Evolutionary conservation across 2,329 filamentous ascomycete species (phyloP), one percentile per base, ranked within the genome.

Genomic region (Alternaria panax): DNA sequence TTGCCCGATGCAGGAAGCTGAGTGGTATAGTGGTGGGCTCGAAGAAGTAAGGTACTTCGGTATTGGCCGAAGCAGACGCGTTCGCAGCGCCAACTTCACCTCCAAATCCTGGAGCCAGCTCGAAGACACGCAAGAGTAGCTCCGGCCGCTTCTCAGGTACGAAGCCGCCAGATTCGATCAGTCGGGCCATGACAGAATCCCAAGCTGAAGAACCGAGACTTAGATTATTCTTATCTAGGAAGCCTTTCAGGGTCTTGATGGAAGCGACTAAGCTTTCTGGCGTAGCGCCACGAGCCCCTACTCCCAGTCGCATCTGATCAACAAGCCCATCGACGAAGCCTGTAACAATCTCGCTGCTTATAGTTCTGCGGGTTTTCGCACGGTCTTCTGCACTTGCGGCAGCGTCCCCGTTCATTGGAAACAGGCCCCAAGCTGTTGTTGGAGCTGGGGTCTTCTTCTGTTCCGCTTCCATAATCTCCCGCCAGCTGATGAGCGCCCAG

Each of bases 261-360:
- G 72, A 68, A 45, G 68, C 42, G 1, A 81, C 67, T 53, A 77
- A 69, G n/a, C 57, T 67, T 63, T 69, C 75, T 34, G 73, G 75
- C 54, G 62, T 69, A 61, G 66, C 79, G 30, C 80, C 80, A 60
- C 78, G 67, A 30, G 62, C 57, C n/a, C 79, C 79, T 22, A 80
- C 78, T 43, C 81, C 82, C 22, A 81, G 65, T 54, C 79, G 80
- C 41, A 83, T 70, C 12, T 72, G 67, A 59, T 82, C 84, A 40
- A 83, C 69, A 14, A 87, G 70, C 16, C 81, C 83, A 65, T 87
- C 84, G 28, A 87, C 75, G 40, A 87, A 80, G 6, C 84, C 83
- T 51, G 82, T 78, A 25, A 88, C 80, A 11, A 88, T 81, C 72
- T 89, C 87, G 41, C 80, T 79, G 67, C 86, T 88, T 66, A 89